These are phyloP conservation scores for Xylaria sp. DNA, from an alignment of 2,329 filamentous ascomycete species.

Conservation along the genomic window DNA sequence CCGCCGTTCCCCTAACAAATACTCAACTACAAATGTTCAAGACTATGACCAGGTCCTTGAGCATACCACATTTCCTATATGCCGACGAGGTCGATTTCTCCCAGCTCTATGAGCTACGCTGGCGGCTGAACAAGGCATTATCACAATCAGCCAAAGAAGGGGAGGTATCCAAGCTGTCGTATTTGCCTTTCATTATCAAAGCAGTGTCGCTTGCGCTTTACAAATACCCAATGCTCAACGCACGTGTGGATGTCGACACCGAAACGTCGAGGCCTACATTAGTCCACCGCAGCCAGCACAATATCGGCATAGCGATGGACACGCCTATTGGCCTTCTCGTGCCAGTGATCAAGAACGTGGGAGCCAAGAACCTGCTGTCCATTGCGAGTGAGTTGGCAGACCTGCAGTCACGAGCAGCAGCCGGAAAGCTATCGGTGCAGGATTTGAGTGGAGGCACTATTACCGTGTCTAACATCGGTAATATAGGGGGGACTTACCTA, in stretches of 20 bases:
- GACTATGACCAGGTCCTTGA: slow-evolving; percentile 89
- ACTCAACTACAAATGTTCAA: slow-evolving; percentile 97
- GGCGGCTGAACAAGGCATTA: slow-evolving; percentile 73
- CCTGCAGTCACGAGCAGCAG: slow-evolving; percentile 73
- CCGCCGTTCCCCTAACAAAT: slow-evolving; percentile 70
- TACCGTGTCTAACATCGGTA: slow-evolving; percentile 95
- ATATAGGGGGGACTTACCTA: slow-evolving; percentile 90
- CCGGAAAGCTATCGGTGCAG: slow-evolving; percentile 73
- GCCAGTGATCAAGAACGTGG: slow-evolving; percentile 87
- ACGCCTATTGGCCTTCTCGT: slow-evolving; percentile 87
- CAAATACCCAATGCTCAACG: slow-evolving; percentile 85
- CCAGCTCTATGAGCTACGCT: slow-evolving; percentile 72
- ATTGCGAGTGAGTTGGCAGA: slow-evolving; percentile 78
- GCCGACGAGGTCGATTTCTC: slow-evolving; percentile 88
- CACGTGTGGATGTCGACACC: slow-evolving; percentile 71
- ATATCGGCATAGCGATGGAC: slow-evolving; percentile 96
- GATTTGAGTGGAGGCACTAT: slow-evolving; percentile 90
- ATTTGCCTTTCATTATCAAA: slow-evolving; percentile 94
- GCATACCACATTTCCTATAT: slow-evolving; percentile 94
- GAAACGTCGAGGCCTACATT: slow-evolving; percentile 71
- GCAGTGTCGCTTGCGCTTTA: slow-evolving; percentile 85
- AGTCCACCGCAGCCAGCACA: slow-evolving; percentile 81
- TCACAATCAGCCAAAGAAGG: slow-evolving; percentile 47
- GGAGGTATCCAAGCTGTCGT: slow-evolving; percentile 73
- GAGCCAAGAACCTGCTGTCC: slow-evolving; percentile 73